Percentiles rank a stretch among this genome's conserved stretches.
Evolutionary conservation across 2,329 filamentous ascomycete species (phyloP).

Genomic region (Nigrograna mackinnonii): DNA sequence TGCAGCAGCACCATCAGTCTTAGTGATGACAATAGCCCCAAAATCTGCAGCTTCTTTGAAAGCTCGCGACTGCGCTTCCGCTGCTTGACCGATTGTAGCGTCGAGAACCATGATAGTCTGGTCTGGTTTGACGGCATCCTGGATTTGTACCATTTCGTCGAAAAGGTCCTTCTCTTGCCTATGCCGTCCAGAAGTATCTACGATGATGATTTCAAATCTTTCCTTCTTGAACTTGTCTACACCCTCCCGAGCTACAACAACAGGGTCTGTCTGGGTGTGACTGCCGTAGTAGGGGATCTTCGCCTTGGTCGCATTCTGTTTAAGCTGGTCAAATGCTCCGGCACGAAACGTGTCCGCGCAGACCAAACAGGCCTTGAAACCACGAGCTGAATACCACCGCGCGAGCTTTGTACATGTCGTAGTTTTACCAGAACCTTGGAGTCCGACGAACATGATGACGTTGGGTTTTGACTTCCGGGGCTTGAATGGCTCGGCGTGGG

Average conservation of each 20-base stretch:
- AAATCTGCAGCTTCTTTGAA: slow-evolving; percentile 98
- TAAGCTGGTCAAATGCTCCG: slow-evolving; percentile 96
- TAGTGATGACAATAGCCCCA: slow-evolving; percentile 98
- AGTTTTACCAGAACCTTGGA: slow-evolving; percentile 97
- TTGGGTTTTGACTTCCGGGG: slow-evolving; percentile 95
- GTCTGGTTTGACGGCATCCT: slow-evolving; percentile 84
- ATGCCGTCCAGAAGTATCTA: slow-evolving; percentile 94
- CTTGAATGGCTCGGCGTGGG: slow-evolving; percentile 92
- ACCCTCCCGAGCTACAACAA: slow-evolving; percentile 89
- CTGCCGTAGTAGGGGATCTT: slow-evolving; percentile 99
- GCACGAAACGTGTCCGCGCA: slow-evolving; percentile 99
- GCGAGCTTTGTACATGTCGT: slow-evolving; percentile 98
- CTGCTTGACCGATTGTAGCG: slow-evolving; percentile 93
- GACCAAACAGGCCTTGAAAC: slow-evolving; percentile 90
- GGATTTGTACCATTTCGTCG: slow-evolving; percentile 97
- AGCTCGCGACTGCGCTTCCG: slow-evolving; percentile 89
- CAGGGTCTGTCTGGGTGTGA: slow-evolving; percentile 93
- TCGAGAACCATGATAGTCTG: slow-evolving; percentile 99
- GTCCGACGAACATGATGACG: slow-evolving; percentile 98
- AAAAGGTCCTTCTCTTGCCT: slow-evolving; percentile 94
- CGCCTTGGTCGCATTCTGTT: slow-evolving; percentile 98
- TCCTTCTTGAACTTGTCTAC: slow-evolving; percentile 99
- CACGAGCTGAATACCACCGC: slow-evolving; percentile 88
- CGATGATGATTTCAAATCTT: slow-evolving; percentile 96
- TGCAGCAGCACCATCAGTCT: slow-evolving; percentile 93